phyloP scores from a whole-genome alignment of 75 land plant species.

The Picea sitchensis region DNA sequence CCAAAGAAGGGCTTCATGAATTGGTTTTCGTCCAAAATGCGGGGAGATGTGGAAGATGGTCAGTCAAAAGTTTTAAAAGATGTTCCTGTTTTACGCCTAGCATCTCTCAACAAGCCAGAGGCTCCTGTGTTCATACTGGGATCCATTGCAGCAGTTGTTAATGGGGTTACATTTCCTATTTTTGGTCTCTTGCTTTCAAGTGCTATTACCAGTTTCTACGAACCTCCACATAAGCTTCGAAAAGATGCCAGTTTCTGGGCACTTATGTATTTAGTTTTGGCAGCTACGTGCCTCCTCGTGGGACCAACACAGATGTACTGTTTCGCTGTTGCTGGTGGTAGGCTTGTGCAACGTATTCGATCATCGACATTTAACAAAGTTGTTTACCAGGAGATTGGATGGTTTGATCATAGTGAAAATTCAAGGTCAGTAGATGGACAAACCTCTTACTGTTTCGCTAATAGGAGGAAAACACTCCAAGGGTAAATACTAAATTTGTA shows the following conservation, averaged over 20 bases:
- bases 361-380: constrained; percentile 46
- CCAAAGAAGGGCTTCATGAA: neutral
- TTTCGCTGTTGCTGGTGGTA: constrained; percentile 64
- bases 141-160: constrained; percentile 39
- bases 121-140: constrained; percentile 66
- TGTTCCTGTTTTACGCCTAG: constrained; percentile 65
- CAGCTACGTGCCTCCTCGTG: constrained; percentile 25
- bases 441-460: neutral
- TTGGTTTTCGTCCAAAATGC: neutral
- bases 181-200: constrained; percentile 60
- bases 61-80: constrained; percentile 12
- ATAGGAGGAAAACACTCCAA: no score
- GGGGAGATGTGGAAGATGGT: constrained; percentile 12
- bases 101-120: constrained; percentile 76
- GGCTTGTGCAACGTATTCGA: constrained; percentile 52
- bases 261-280: constrained; percentile 46
- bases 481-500: no score
- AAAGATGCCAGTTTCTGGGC: constrained; percentile 67
- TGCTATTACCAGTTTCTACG: constrained; percentile 49
- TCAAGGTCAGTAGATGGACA: constrained; percentile 32
- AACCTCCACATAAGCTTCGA: constrained; percentile 44
- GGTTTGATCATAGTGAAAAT: constrained; percentile 53
- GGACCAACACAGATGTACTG: constrained; percentile 38
- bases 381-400: constrained; percentile 44
- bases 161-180: constrained; percentile 56